Conservation (phyloP, 139 green algal genomes). For the Chlamydomonas schloesseri region DNA sequence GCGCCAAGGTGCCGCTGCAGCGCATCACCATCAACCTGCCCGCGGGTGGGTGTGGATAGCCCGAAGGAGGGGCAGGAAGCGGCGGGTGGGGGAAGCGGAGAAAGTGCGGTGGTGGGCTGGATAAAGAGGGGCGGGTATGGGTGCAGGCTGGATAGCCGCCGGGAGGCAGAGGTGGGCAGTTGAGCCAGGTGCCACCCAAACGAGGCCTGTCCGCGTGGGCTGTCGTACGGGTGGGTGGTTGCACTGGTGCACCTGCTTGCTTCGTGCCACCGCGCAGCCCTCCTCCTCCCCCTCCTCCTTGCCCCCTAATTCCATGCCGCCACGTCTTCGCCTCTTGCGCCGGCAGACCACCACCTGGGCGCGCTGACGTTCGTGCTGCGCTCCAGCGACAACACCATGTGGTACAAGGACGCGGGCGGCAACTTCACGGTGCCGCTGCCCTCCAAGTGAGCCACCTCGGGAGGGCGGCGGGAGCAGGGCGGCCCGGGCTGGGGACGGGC, state of each 20-base stretch:
- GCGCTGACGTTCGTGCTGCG: constrained; percentile 82
- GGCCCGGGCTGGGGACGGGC: constrained; percentile 43
- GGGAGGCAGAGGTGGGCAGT: too few relatives aligned
- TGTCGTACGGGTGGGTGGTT: too few relatives aligned
- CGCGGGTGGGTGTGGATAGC: constrained; percentile 45
- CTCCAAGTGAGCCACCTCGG: constrained; percentile 42
- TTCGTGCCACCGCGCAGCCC: too few relatives aligned
- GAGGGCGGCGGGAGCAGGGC: neutral
- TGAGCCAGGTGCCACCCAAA: too few relatives aligned
- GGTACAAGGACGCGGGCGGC: constrained; percentile 87
- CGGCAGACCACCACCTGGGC: constrained; percentile 50
- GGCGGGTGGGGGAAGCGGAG: neutral
- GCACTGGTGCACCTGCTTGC: too few relatives aligned
- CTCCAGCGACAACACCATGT: constrained; percentile 77
- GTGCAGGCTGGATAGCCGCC: neutral
- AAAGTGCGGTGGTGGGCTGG: neutral
- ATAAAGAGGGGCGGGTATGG: too few relatives aligned
- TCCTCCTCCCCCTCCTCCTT: too few relatives aligned
- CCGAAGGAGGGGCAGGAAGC: neutral
- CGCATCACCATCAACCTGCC: constrained; percentile 74
- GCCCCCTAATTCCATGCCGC: too few relatives aligned
- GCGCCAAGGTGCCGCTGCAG: constrained; percentile 80
- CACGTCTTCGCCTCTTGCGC: too few relatives aligned
- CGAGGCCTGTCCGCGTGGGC: too few relatives aligned
- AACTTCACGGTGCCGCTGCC: constrained; percentile 90